Evolutionary conservation across 2,329 filamentous ascomycete genomes (phyloP), one percentile per base, ranked within the genome.

Genomic region (Amphichorda felina): DNA sequence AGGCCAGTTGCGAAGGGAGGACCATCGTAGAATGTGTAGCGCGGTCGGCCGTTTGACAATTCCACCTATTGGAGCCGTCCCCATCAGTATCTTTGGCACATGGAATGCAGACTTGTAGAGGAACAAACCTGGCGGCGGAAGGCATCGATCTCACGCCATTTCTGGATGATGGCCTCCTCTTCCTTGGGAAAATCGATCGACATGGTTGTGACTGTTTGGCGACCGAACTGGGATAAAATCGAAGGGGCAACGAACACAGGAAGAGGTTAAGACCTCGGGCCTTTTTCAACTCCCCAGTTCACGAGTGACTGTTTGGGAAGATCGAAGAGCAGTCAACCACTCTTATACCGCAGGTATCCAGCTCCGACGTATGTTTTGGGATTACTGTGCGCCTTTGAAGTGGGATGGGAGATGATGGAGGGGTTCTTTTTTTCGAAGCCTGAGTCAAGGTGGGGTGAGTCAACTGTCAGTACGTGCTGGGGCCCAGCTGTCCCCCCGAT

Each of bases 11-110:
- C 79, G 53, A 86, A 86, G 5, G 82, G 81, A 38, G 81, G 82
- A 9, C 84, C 84, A 70, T 89, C 84, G 65, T 95, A 96, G 64
- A 98, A 98, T 38, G 87, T 94, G 56, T 94, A 98, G 36, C 78
- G 82, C 43, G 82, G 75, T 42, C 79, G 76, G 45, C 82, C 84
- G 57, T 83, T 73, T 9, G 88, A 91, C 41, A 96, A 75, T 61
- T 91, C 82, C 42, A 79, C 60, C 66, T 75, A n/a, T 28, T 11
- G 22, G 10, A 17, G 15, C 9, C 8, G 8, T n/a, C 19, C 13
- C 14, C 10, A 13, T 33, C 13, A 33, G 31, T 13, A 21, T 31
- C 30, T 8, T 14, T 11, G 17, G 14, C 10, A 15, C 13, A 30
- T 8, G 16, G 7, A 3, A 16, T 14, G 10, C 28, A 5, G 14